These are phyloP conservation scores for Crithidia sp. DNA, from an alignment of 208 protist species.

Conservation along the genomic window DNA sequence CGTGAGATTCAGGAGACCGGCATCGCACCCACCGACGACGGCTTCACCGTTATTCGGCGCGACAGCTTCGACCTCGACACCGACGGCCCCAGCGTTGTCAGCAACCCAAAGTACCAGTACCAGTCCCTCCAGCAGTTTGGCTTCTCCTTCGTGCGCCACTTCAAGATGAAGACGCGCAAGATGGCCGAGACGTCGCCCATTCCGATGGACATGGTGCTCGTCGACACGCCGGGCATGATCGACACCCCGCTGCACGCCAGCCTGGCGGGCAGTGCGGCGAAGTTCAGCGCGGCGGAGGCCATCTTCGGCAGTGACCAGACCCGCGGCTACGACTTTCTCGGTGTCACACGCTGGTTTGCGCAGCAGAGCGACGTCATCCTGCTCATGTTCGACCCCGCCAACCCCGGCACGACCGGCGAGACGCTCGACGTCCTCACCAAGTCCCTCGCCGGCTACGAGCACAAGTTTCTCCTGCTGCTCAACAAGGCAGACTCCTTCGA, in stretches of 20 bases:
- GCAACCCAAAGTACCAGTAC: slow-evolving; percentile 76
- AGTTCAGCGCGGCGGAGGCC: neutral
- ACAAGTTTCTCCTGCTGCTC: slow-evolving; percentile 90
- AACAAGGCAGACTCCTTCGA: slow-evolving; percentile 92
- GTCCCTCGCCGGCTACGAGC: slow-evolving; percentile 81
- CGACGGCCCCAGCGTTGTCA: slow-evolving; percentile 80
- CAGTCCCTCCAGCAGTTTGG: slow-evolving; percentile 81
- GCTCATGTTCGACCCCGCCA: slow-evolving; percentile 91
- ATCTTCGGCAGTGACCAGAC: slow-evolving; percentile 40
- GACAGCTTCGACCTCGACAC: slow-evolving; percentile 64
- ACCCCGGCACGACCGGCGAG: slow-evolving; percentile 91
- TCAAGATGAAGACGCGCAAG: slow-evolving; percentile 76
- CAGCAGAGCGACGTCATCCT: slow-evolving; percentile 88
- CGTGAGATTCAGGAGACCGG: slow-evolving; percentile 82
- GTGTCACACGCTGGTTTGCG: slow-evolving; percentile 87
- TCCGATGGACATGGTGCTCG: slow-evolving; percentile 76
- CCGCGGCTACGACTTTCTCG: slow-evolving; percentile 91
- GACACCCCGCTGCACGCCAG: slow-evolving; percentile 73
- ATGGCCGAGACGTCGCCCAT: slow-evolving; percentile 47
- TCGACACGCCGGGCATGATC: slow-evolving; percentile 94
- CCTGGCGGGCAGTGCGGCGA: slow-evolving; percentile 29
- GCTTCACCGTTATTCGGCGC: slow-evolving; percentile 87
- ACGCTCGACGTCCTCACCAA: slow-evolving; percentile 92
- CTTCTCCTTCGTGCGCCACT: slow-evolving; percentile 72
- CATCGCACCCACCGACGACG: slow-evolving; percentile 91